phyloP scores from a whole-genome alignment of 2,329 filamentous ascomycete genomes.

The Phialophora chinensis region DNA sequence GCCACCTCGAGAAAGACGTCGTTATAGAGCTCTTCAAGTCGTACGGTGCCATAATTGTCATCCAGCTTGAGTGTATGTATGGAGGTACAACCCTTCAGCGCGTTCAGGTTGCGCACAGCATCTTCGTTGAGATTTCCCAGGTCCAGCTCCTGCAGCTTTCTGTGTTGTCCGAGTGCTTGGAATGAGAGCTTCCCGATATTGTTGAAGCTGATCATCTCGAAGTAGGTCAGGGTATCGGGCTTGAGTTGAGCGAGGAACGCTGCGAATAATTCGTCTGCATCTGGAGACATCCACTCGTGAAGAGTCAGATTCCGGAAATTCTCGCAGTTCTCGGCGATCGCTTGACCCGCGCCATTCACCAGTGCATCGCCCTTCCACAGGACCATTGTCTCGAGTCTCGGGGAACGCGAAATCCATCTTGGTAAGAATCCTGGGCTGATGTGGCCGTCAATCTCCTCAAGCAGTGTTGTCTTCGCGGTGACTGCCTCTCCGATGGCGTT shows the following conservation, averaged over 20 bases:
- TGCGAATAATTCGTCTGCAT: constrained; percentile 64
- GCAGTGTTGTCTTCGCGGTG: constrained; percentile 55
- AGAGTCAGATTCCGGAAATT: constrained; percentile 66
- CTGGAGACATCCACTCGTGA: constrained; percentile 54
- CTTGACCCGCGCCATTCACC: constrained; percentile 58
- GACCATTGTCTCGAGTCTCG: constrained; percentile 63
- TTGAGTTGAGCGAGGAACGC: constrained; percentile 63
- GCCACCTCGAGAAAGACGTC: constrained; percentile 59
- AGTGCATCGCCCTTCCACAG: constrained; percentile 68
- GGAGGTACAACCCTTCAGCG: constrained; percentile 56
- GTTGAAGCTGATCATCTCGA: constrained; percentile 64
- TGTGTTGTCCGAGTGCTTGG: constrained; percentile 57
- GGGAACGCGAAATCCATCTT: constrained; percentile 64
- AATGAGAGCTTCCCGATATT: constrained; percentile 62
- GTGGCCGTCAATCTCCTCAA: constrained; percentile 65
- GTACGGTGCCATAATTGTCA: constrained; percentile 51
- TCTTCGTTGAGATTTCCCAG: constrained; percentile 56
- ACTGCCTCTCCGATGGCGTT: constrained; percentile 53
- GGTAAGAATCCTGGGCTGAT: constrained; percentile 46
- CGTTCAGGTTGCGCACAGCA: constrained; percentile 56
- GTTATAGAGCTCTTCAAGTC: constrained; percentile 59
- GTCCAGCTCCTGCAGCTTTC: constrained; percentile 59
- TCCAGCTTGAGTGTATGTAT: constrained; percentile 58
- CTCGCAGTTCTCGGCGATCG: constrained; percentile 65
- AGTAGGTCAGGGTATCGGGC: constrained; percentile 63